phyloP scores from a whole-genome alignment of 2,329 filamentous ascomycete species.

The Neonectria neomacrospora region DNA sequence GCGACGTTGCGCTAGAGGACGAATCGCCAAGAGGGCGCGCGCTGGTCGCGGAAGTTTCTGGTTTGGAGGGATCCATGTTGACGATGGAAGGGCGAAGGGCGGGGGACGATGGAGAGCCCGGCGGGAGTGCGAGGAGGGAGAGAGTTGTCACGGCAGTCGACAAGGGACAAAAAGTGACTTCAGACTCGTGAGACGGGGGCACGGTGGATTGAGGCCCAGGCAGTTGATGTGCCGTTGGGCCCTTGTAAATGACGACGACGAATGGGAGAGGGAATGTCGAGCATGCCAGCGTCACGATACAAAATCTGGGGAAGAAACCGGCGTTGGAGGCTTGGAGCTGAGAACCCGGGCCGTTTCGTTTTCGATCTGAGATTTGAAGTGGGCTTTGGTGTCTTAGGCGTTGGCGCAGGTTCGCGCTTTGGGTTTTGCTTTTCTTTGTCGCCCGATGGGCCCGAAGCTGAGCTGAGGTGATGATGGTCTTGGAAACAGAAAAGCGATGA shows the following conservation, averaged over 20 bases:
- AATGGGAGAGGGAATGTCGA: conserved; percentile 42
- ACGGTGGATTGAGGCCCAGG: conserved; percentile 18
- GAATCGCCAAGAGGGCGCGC: conserved; percentile 53
- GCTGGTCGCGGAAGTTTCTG: conserved; percentile 47
- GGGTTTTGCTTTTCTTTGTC: not conserved
- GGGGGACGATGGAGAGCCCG: conserved; percentile 12
- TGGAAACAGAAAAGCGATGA: not conserved
- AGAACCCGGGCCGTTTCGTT: conserved; percentile 16
- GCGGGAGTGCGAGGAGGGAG: conserved; percentile 17
- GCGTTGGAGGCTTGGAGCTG: conserved; percentile 19
- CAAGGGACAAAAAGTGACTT: conserved; percentile 2
- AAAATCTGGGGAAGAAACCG: conserved; percentile 27
- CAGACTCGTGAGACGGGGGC: conserved; percentile 16
- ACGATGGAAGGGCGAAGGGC: conserved; percentile 14
- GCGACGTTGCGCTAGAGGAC: conserved; percentile 56
- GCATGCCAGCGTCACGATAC: conserved; percentile 44
- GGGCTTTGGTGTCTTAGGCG: not conserved
- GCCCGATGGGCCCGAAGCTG: not conserved
- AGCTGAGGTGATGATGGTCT: not conserved
- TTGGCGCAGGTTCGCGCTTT: not conserved
- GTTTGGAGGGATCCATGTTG: conserved; percentile 58
- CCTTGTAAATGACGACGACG: conserved; percentile 26
- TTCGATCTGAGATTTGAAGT: conserved; percentile 10
- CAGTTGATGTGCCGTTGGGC: conserved; percentile 25
- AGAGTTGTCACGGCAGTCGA: conserved; percentile 22